A percentile compares a stretch with the other conserved stretches of the same genome.
These are phyloP conservation scores for Lepraria neglecta DNA, from an alignment of 495 filamentous ascomycete species.

Conservation along the genomic window DNA sequence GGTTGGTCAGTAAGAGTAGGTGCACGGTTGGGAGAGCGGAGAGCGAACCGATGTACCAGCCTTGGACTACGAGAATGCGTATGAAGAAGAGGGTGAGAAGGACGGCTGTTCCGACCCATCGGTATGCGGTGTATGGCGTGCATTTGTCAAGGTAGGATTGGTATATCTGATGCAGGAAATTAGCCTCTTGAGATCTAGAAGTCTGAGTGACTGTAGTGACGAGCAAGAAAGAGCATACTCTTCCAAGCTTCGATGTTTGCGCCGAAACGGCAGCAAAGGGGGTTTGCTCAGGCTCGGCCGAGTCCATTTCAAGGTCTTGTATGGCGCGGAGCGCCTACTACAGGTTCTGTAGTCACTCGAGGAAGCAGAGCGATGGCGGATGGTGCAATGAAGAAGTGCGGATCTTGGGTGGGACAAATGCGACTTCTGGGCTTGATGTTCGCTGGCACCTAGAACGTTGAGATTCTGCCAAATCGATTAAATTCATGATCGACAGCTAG, in stretches of 20 bases:
- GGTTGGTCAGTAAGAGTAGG: background rate
- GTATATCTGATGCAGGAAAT: slow-evolving; percentile 60
- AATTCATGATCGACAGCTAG: background rate
- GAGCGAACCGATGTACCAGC: slow-evolving; percentile 92
- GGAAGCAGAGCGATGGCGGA: background rate
- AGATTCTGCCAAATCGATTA: background rate
- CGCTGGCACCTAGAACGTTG: background rate
- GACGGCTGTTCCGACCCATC: slow-evolving; percentile 76
- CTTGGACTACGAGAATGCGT: slow-evolving; percentile 83
- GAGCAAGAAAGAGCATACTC: slow-evolving; percentile 47
- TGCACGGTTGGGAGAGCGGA: background rate
- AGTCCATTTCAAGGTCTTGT: slow-evolving; percentile 55
- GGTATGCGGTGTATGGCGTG: slow-evolving; percentile 77
- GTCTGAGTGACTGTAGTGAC: background rate
- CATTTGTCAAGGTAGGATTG: slow-evolving; percentile 91
- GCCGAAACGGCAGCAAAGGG: slow-evolving; percentile 78
- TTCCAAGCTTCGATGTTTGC: slow-evolving; percentile 66
- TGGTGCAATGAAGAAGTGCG: background rate
- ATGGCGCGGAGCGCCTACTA: slow-evolving; percentile 25
- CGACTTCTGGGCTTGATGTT: background rate
- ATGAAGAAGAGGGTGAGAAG: slow-evolving; percentile 76
- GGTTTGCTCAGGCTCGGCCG: slow-evolving; percentile 70
- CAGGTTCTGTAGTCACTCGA: slow-evolving; percentile 4
- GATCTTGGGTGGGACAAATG: background rate
- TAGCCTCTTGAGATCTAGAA: slow-evolving; percentile 1